These are phyloP conservation scores for Colletotrichum noveboracense DNA, from an alignment of 2,329 filamentous ascomycete species.

Conservation along the genomic window DNA sequence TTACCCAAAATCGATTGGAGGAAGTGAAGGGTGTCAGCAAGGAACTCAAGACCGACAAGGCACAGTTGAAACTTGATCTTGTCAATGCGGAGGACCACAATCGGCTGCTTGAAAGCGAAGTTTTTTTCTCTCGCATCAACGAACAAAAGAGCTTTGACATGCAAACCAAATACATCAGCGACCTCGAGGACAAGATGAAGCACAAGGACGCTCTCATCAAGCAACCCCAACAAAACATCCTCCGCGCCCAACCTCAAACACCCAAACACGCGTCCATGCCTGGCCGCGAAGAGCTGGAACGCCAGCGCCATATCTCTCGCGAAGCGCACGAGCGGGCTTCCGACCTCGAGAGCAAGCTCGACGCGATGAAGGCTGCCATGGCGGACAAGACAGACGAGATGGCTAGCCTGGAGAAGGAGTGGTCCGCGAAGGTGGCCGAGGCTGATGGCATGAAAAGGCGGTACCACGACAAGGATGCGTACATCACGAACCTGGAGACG, in stretches of 20 bases:
- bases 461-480: neutral
- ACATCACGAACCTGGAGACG: neutral
- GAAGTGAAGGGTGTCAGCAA: too few relatives aligned
- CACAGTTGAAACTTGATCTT: too few relatives aligned
- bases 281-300: neutral
- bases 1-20: too few relatives aligned
- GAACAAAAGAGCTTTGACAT: too few relatives aligned
- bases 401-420: neutral
- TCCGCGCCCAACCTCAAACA: too few relatives aligned
- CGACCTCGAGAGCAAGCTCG: neutral
- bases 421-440: neutral
- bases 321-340: neutral
- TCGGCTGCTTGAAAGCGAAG: too few relatives aligned
- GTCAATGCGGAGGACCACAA: too few relatives aligned
- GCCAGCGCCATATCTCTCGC: neutral
- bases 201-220: neutral
- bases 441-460: neutral
- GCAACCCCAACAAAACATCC: neutral
- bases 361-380: neutral
- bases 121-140: too few relatives aligned
- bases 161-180: neutral
- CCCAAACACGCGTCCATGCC: too few relatives aligned
- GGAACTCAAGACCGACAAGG: too few relatives aligned
- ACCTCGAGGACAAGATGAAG: neutral
- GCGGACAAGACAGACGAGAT: neutral